Percentiles rank a stretch among this genome's conserved stretches.
phyloP scores from a whole-genome alignment of 2,329 filamentous ascomycete species.

The Xylariales sp. region DNA sequence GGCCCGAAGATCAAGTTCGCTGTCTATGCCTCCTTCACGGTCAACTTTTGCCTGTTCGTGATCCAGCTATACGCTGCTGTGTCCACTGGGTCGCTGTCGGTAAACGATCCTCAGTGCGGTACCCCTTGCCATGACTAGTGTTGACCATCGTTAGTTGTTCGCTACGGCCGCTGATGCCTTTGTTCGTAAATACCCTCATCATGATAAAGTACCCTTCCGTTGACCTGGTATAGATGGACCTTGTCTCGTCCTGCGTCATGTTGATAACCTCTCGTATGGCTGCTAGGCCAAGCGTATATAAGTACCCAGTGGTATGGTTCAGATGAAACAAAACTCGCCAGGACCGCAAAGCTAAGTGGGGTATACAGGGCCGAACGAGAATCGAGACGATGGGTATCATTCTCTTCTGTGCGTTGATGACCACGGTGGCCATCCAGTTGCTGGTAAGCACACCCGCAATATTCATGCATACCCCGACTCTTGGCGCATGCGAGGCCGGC shows the following conservation, averaged over 20 bases:
- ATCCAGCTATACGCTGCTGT: constrained; percentile 56
- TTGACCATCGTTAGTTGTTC: constrained; percentile 40
- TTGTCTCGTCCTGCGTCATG: constrained; percentile 60
- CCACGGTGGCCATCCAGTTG: constrained; percentile 59
- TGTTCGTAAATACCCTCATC: constrained; percentile 29
- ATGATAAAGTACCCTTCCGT: constrained; percentile 13
- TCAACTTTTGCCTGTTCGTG: constrained; percentile 50
- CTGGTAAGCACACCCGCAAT: constrained; percentile 37
- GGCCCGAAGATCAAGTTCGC: constrained; percentile 48
- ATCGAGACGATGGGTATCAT: constrained; percentile 63
- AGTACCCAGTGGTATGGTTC: constrained; percentile 51
- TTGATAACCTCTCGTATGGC: constrained; percentile 56
- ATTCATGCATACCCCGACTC: too few relatives aligned
- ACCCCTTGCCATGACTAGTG: constrained; percentile 11
- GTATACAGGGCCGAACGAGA: constrained; percentile 47
- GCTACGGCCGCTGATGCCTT: constrained; percentile 63
- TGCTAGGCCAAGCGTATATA: constrained; percentile 54
- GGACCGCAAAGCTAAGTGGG: constrained; percentile 9
- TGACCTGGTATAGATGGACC: constrained; percentile 45
- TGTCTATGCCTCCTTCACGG: constrained; percentile 45
- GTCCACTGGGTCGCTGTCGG: constrained; percentile 53
- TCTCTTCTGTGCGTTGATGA: constrained; percentile 63
- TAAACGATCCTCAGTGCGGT: constrained; percentile 19
- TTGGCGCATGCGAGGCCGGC: too few relatives aligned
- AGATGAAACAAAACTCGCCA: constrained; percentile 8